Base-by-base conservation (phyloP, 1,139 yeast species). In the Candida smagusa region DNA sequence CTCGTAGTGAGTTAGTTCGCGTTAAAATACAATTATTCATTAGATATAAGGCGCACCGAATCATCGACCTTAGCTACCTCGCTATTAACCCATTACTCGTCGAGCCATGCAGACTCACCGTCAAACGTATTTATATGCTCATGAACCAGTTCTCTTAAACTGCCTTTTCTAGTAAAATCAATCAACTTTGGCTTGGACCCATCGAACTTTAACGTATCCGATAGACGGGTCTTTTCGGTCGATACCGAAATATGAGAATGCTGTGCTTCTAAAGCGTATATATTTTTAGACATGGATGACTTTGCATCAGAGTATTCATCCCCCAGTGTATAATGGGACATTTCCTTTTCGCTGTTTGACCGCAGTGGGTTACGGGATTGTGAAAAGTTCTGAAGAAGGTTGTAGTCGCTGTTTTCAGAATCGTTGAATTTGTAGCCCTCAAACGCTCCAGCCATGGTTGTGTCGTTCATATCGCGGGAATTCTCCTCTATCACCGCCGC, bases 121-220 rank as follows among this genome's bases (percentile, higher is more conserved):
- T 23, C 26, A 23, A 23, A 23, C 26, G 11, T 23, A n/a, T 23
- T 24, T 11, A 29, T 31, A 22, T 64, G 63, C 36, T 58, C 58
- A 39, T 59, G 56, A 4, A 72, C 63, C 19, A 72, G 62, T 42
- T 71, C 72, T 44, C 69, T 58, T 48, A 64, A 59, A 50, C 76
- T 65, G 23, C 73, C 74, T 46, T 68, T 68, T 49, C 78, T 59
- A 7, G 79, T 73, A 47, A 77, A 76, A 39, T 76, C 76, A 34
- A 77, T 79, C 43, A 77, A 58, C 49, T 76, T 73, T 9, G 79
- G 79, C 34, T 59, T 59, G 19, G 48, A 37, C 4, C 37, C 19
- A 9, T 43, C 46, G 19, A 39, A 40, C 4, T 28, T 29, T 33
- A 34, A 11, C 12, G 23, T 35, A 9, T 32, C 35, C 12, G 23